phyloP scores from a whole-genome alignment of 805 yeast genomes.

The Hanseniaspora pseudoguilliermondii region DNA sequence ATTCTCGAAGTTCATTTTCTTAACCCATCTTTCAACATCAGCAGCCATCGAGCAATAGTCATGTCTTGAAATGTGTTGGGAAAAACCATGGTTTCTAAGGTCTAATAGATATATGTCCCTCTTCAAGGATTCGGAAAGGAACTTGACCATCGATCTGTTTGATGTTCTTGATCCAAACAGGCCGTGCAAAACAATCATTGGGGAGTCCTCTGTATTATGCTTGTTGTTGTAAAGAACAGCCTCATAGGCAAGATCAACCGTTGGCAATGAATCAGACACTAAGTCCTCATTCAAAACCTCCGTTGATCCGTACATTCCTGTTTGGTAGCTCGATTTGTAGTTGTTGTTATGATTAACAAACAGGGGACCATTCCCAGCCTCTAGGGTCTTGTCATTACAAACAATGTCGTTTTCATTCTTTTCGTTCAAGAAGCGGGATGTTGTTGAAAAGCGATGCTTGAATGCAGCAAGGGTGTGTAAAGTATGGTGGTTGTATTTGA shows the following conservation, averaged over 20 bases:
- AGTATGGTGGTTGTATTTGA: background rate
- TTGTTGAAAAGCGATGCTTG: background rate
- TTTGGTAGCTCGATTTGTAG: constrained; percentile 18
- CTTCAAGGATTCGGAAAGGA: constrained; percentile 34
- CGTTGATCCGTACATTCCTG: constrained; percentile 22
- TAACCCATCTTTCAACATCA: constrained; percentile 67
- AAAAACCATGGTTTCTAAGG: constrained; percentile 82
- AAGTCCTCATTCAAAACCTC: constrained; percentile 22
- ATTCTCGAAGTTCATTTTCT: constrained; percentile 23
- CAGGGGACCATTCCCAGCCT: constrained; percentile 17
- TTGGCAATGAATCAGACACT: constrained; percentile 30
- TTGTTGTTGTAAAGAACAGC: constrained; percentile 18
- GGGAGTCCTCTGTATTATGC: constrained; percentile 31
- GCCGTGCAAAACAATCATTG: constrained; percentile 76
- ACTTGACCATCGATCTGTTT: constrained; percentile 65
- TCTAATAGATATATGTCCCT: constrained; percentile 62
- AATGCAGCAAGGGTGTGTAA: background rate
- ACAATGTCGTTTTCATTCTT: background rate
- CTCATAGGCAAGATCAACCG: constrained; percentile 48
- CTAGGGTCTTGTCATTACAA: background rate
- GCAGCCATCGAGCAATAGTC: constrained; percentile 73
- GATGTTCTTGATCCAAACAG: constrained; percentile 75
- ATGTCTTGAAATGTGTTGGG: constrained; percentile 61
- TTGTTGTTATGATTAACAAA: constrained; percentile 22
- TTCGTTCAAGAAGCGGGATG: background rate